phyloP scores from a whole-genome alignment of 1,139 yeast species.

The Arxiozyma heterogenica region DNA sequence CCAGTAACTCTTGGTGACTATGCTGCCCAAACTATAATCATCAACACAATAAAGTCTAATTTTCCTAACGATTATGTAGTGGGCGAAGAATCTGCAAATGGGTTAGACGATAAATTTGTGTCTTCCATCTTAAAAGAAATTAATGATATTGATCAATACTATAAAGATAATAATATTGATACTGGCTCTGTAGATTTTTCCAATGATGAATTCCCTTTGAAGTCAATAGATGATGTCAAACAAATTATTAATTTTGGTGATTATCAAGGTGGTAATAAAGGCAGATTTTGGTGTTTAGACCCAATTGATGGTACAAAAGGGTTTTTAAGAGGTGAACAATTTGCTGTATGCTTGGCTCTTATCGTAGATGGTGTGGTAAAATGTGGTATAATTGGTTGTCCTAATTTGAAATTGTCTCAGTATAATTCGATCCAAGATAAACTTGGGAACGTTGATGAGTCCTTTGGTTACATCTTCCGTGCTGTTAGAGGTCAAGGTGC shows the following conservation, averaged over 20 bases:
- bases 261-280: slow-evolving; percentile 64
- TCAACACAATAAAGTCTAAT: slow-evolving; percentile 65
- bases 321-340: slow-evolving; percentile 88
- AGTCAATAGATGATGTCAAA: slow-evolving; percentile 42
- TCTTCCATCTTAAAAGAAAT: slow-evolving; percentile 45
- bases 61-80: slow-evolving; percentile 83
- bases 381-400: slow-evolving; percentile 93
- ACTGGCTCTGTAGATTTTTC: slow-evolving; percentile 24
- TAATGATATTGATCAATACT: slow-evolving; percentile 33
- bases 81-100: slow-evolving; percentile 85
- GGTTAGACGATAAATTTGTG: slow-evolving; percentile 44
- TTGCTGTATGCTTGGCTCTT: slow-evolving; percentile 88
- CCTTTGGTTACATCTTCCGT: slow-evolving; percentile 41
- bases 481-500: slow-evolving; percentile 74
- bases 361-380: slow-evolving; percentile 78
- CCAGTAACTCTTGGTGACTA: slow-evolving; percentile 97
- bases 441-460: slow-evolving; percentile 6
- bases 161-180: slow-evolving; percentile 8
- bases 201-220: slow-evolving; percentile 31
- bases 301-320: slow-evolving; percentile 99
- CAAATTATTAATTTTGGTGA: slow-evolving; percentile 70
- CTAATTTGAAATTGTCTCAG: slow-evolving; percentile 45
- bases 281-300: slow-evolving; percentile 93
- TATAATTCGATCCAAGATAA: slow-evolving; percentile 22
- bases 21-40: slow-evolving; percentile 90